These are phyloP conservation scores for Mrakia frigida DNA, from an alignment of 768 basidiomycete genomes.

Conservation along the genomic window DNA sequence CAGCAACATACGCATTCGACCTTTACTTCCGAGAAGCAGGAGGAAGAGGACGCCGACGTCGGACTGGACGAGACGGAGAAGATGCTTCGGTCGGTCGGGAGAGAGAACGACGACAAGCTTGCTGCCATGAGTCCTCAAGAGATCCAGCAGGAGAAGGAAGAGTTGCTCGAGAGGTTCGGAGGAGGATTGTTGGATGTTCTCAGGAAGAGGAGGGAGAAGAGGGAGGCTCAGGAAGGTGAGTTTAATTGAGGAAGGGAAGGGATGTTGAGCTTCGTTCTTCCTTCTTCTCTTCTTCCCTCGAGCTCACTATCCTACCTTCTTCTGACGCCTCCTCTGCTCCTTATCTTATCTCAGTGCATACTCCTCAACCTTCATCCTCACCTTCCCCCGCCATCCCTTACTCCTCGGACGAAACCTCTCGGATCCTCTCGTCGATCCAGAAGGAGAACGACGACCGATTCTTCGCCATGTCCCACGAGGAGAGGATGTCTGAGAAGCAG, in stretches of 20 bases:
- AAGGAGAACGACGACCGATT: constrained; percentile 63
- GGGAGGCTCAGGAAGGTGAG: constrained; percentile 35
- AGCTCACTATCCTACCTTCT: too few species aligned
- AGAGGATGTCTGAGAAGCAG: constrained; percentile 59
- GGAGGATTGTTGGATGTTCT: constrained; percentile 60
- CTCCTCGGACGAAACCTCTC: constrained; percentile 49
- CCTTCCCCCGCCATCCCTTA: background rate
- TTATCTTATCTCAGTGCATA: background rate
- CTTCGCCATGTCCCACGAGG: constrained; percentile 63
- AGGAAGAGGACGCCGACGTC: background rate
- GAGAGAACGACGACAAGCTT: constrained; percentile 62
- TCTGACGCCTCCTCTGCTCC: too few species aligned
- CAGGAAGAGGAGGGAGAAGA: constrained; percentile 50
- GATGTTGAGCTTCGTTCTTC: background rate
- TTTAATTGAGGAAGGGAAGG: background rate
- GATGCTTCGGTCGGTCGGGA: constrained; percentile 49
- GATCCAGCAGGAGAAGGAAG: constrained; percentile 58
- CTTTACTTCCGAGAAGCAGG: too few species aligned
- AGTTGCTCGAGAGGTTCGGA: constrained; percentile 70
- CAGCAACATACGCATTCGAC: constrained; percentile 26
- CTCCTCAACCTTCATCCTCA: background rate
- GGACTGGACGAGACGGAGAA: constrained; percentile 50
- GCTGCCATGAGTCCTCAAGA: constrained; percentile 67
- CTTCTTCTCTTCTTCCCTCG: background rate
- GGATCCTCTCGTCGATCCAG: constrained; percentile 50